phyloP scores from a whole-genome alignment of 116 monocot genomes.

The Cymodocea nodosa region DNA sequence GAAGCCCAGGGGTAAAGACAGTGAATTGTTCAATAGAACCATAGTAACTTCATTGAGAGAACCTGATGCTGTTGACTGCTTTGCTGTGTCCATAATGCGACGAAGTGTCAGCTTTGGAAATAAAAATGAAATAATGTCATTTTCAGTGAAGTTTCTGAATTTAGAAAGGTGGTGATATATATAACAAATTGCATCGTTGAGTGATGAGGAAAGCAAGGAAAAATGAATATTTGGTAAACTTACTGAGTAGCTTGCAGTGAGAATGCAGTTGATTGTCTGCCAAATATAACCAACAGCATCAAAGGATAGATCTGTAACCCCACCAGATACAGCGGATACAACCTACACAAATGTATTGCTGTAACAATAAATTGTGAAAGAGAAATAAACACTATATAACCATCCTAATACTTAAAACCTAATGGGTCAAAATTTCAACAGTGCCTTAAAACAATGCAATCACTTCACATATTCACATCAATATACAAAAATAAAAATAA shows the following conservation, averaged over 20 bases:
- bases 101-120: conserved; percentile 45
- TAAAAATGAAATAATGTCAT: neutral
- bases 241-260: conserved; percentile 77
- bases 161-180: no score
- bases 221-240: neutral
- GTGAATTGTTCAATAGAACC: conserved; percentile 69
- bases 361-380: neutral
- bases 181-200: no score
- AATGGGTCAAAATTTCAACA: no score
- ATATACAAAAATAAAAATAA: no score
- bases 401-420: no score
- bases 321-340: conserved; percentile 58
- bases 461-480: no score
- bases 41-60: conserved; percentile 61
- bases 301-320: conserved; percentile 70
- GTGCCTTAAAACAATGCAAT: no score
- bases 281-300: conserved; percentile 61
- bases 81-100: conserved; percentile 55
- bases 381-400: no score
- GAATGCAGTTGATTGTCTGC: conserved; percentile 67
- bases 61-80: conserved; percentile 58
- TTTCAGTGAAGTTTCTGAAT: no score
- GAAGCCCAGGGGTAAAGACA: conserved; percentile 61
- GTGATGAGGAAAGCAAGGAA: no score
- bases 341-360: conserved; percentile 21